Percentiles rank a stretch among this genome's conserved stretches.
These are phyloP conservation scores for Pugionium dolabratum DNA, from an alignment of 345 rosid genomes.

Conservation along the genomic window DNA sequence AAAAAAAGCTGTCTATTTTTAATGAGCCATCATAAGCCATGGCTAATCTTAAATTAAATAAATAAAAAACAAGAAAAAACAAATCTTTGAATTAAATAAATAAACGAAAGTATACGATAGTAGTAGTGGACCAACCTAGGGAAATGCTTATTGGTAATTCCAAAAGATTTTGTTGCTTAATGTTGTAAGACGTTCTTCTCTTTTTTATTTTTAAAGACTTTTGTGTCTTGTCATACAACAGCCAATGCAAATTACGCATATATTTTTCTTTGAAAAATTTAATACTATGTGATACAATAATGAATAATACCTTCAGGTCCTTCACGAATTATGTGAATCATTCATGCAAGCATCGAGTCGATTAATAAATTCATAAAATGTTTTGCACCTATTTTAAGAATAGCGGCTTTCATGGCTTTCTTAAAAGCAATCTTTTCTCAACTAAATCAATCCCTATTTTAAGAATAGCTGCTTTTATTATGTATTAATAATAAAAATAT, in stretches of 20 bases:
- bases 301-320: neutral
- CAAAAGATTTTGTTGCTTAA: constrained; percentile 38
- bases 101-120: constrained; percentile 28
- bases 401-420: constrained; percentile 38
- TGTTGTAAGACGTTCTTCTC: constrained; percentile 35
- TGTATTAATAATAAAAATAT: too few relatives aligned
- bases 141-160: constrained; percentile 37
- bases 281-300: constrained; percentile 8
- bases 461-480: too few relatives aligned
- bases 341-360: constrained; percentile 18
- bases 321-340: neutral
- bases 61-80: neutral
- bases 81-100: constrained; percentile 1
- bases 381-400: constrained; percentile 1
- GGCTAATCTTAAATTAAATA: too few relatives aligned
- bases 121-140: constrained; percentile 35
- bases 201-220: neutral
- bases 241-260: constrained; percentile 33
- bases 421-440: constrained; percentile 21
- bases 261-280: neutral
- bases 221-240: constrained; percentile 22
- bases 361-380: constrained; percentile 18
- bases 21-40: constrained; percentile 26
- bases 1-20: constrained; percentile 12
- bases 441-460: constrained; percentile 18